Evolutionary conservation across 2,329 filamentous ascomycete species (phyloP).

Genomic region (Coniochaeta hoffmannii): DNA sequence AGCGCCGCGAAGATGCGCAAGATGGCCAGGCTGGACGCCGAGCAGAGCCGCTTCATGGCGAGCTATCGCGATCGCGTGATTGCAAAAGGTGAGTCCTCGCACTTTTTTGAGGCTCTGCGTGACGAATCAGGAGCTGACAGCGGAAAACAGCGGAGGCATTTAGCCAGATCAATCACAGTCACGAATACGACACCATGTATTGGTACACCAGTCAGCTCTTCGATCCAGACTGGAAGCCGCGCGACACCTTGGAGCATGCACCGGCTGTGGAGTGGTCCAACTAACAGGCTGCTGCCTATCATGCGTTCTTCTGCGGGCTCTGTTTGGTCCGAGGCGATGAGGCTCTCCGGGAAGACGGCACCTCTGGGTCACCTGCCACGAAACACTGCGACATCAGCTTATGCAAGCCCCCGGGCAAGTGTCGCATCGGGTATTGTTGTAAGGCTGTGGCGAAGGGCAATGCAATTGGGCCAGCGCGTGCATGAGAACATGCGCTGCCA

Average conservation of each 20-base stretch:
- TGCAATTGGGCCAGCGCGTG: not conserved
- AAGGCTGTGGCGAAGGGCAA: not conserved
- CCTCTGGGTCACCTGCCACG: not conserved
- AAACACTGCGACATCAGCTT: not conserved
- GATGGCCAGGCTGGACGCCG: constrained; percentile 18
- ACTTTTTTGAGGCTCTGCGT: not conserved
- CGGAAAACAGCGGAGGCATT: constrained; percentile 9
- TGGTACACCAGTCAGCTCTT: constrained; percentile 20
- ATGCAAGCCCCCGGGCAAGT: not conserved
- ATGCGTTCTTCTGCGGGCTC: not conserved
- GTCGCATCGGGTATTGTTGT: not conserved
- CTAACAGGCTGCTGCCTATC: not conserved
- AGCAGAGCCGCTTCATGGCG: constrained; percentile 16
- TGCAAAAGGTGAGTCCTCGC: constrained; percentile 11
- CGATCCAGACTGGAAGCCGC: constrained; percentile 16
- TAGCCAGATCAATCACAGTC: constrained; percentile 13
- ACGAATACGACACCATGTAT: constrained; percentile 14
- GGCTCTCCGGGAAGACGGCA: not conserved
- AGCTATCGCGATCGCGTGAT: constrained; percentile 15
- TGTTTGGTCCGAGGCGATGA: not conserved
- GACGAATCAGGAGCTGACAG: not conserved
- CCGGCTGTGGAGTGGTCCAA: constrained; percentile 9
- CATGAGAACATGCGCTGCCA: not conserved
- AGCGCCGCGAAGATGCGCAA: constrained; percentile 10
- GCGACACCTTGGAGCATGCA: constrained; percentile 16